phyloP scores from a whole-genome alignment of 805 yeast species.

The Candida tibetensis region DNA sequence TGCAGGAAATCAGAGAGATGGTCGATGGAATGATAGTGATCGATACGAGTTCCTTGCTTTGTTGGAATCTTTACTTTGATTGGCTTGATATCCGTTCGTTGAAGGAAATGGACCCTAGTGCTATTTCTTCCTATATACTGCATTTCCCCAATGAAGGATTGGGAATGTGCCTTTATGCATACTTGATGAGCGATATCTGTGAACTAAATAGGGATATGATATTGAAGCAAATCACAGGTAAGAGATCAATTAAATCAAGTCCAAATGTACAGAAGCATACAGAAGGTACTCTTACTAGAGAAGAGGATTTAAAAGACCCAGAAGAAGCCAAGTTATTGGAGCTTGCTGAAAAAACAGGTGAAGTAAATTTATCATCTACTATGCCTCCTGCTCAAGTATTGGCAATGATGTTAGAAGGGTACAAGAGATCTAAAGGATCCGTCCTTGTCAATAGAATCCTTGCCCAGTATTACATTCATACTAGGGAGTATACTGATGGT shows the following conservation, averaged over 20 bases:
- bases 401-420: constrained; percentile 50
- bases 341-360: constrained; percentile 10
- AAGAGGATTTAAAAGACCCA: constrained; percentile 10
- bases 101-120: constrained; percentile 43
- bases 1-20: constrained; percentile 48
- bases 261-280: constrained; percentile 13
- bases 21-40: constrained; percentile 73
- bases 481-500: constrained; percentile 63
- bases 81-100: constrained; percentile 61
- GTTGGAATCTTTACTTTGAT: constrained; percentile 75
- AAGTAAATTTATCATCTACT: constrained; percentile 1
- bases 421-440: constrained; percentile 36
- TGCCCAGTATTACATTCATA: constrained; percentile 55
- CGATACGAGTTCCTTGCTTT: constrained; percentile 54
- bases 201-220: constrained; percentile 43
- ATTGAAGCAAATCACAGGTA: not conserved
- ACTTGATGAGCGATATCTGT: constrained; percentile 64
- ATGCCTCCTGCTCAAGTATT: constrained; percentile 51
- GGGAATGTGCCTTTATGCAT: constrained; percentile 61
- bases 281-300: constrained; percentile 13
- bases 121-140: constrained; percentile 50
- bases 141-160: constrained; percentile 61
- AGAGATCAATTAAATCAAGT: not conserved
- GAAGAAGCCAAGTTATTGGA: constrained; percentile 17
- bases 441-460: constrained; percentile 65